Evolutionary conservation across 78 protist genomes (phyloP).

Genomic region (Pigoraptor vietnamica): DNA sequence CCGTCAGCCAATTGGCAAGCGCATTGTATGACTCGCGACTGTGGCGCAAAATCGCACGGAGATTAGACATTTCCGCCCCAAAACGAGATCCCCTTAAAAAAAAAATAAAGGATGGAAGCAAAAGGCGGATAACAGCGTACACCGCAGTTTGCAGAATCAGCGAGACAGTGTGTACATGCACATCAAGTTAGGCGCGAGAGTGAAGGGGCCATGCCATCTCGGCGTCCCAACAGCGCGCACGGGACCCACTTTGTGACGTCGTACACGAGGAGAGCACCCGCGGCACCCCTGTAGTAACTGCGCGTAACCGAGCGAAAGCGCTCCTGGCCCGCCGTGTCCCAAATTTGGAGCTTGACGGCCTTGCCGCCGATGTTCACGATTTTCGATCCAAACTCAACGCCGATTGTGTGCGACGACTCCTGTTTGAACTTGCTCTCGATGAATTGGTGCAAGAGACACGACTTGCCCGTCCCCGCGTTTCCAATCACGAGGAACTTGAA

Average conservation of each 20-base stretch:
- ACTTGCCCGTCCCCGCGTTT: conserved; percentile 1
- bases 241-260: conserved; percentile 45
- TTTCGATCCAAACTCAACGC: conserved; percentile 14
- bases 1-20: conserved; percentile 75
- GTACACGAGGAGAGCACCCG: conserved; percentile 86
- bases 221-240: conserved; percentile 56
- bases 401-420: conserved; percentile 12
- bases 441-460: conserved; percentile 8
- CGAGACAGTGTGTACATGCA: background rate
- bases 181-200: background rate
- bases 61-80: background rate
- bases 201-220: conserved; percentile 51
- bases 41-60: background rate
- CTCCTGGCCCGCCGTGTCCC: conserved; percentile 69
- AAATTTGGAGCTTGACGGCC: conserved; percentile 35
- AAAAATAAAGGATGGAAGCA: no score
- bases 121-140: no score
- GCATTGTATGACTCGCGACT: conserved; percentile 86
- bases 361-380: background rate
- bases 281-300: conserved; percentile 87
- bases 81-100: no score
- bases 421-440: conserved; percentile 11
- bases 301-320: conserved; percentile 33
- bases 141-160: no score
- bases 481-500: conserved; percentile 18